Percentiles rank a stretch among this genome's conserved stretches.
Evolutionary conservation across 495 filamentous ascomycete species (phyloP).

Genomic region (Podospora anserina): DNA sequence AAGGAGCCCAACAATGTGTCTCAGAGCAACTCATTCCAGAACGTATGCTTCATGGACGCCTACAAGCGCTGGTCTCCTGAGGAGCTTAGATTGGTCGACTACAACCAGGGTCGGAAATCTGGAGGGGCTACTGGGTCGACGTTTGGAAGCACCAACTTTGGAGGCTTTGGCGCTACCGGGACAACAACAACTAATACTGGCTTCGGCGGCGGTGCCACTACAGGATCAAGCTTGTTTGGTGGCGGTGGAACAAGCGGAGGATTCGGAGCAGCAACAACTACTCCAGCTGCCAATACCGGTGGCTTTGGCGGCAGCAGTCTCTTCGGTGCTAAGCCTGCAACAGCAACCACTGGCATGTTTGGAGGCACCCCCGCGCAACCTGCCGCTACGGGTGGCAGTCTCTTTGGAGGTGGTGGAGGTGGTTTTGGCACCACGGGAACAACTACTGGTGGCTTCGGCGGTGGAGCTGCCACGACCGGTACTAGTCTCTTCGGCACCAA

Average conservation of each 20-base stretch:
- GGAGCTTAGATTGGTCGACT: slow-evolving; percentile 86
- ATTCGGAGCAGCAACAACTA: not conserved
- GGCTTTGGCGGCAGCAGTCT: slow-evolving; percentile 50
- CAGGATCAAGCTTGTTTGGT: slow-evolving; percentile 22
- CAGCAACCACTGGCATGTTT: slow-evolving; percentile 37
- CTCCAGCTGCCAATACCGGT: slow-evolving; percentile 6
- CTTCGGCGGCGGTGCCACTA: slow-evolving; percentile 42
- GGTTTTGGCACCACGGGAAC: slow-evolving; percentile 39
- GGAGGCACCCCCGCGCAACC: slow-evolving; percentile 26
- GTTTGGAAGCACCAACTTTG: slow-evolving; percentile 71
- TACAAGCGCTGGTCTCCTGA: slow-evolving; percentile 89
- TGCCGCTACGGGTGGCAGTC: slow-evolving; percentile 22
- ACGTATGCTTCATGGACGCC: slow-evolving; percentile 71
- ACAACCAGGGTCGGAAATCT: slow-evolving; percentile 76
- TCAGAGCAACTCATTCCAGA: slow-evolving; percentile 75
- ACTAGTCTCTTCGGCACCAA: slow-evolving; percentile 36
- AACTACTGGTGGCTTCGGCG: slow-evolving; percentile 33
- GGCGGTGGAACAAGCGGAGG: not conserved
- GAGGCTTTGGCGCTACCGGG: slow-evolving; percentile 37
- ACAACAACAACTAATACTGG: slow-evolving; percentile 46
- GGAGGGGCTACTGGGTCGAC: slow-evolving; percentile 77
- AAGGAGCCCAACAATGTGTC: slow-evolving; percentile 63
- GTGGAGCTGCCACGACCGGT: slow-evolving; percentile 39
- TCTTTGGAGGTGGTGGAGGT: slow-evolving; percentile 20
- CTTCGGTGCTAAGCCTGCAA: slow-evolving; percentile 45